Evolutionary conservation across 495 filamentous ascomycete species (phyloP), one percentile per base, ranked within the genome.

Genomic region (Cetradonia linearis): DNA sequence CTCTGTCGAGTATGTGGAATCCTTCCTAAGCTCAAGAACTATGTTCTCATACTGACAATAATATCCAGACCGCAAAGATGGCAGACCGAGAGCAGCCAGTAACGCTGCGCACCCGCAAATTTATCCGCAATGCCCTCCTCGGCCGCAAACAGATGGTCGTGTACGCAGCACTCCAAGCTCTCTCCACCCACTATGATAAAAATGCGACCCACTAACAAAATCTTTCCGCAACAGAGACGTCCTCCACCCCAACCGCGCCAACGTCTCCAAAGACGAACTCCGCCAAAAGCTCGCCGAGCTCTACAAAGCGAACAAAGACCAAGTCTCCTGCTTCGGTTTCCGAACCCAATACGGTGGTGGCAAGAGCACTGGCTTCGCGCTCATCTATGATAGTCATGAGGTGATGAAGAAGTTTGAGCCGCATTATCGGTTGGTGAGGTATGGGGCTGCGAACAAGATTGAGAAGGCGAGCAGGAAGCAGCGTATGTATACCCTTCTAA

Each of bases 361-460:
- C 78, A 99, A 97, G 86, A 93, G 86, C 76, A 97, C 92, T 61
- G 94, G 94, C 68, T 99, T 99, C 77, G 94, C 91, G 63, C 86
- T 97, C 66, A 83, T 99, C 80, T 99, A 99, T 83, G 94, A 99
- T 74, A 92, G 87, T 67, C 78, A 81, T 67, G 94, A 97, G 82
- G 88, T 88, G 68, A 83, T 97, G 84, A 97, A 96, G 88, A 96
- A 96, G 79, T 99, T 97, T 77, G 94, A 99, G 86, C 94, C 94
- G 68, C 87, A 87, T 77, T 97, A 95, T 86, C 84, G 93, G 74
- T 83, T 95, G 62, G 84, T 97, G 76, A 84, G 94, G 69, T 86
- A 94, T 73, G 93, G 93, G 69, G 81, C 86, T 63, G 91, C 89
- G 65, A 76, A 72, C 70, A 97, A 97, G 88, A 81, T 91, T 73